Base-by-base conservation (phyloP, 768 basidiomycete species). In the Pisolithus sp. region DNA sequence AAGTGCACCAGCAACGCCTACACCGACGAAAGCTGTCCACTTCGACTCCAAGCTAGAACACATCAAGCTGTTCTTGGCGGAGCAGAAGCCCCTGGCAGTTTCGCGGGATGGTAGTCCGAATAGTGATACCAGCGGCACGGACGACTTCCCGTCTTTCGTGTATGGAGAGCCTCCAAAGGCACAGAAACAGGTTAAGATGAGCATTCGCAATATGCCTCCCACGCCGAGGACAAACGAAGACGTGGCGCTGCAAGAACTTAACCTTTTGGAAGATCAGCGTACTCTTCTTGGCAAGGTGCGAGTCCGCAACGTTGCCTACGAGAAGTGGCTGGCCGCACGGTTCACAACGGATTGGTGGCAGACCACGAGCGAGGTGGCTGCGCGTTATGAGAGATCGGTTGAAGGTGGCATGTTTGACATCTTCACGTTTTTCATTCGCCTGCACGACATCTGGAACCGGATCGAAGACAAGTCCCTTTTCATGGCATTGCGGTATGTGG, bases 281-380 rank as follows among this genome's bases (percentile, higher is more conserved):
- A 75, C 73, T 50, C 76, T 97, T 48, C 67, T 76, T n/a, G 95
- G 95, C 23, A 74, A 73, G 38, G 78, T 92, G 41, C 80, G 83
- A 44, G 89, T 95, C 52, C 78, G 83, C 60, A 97, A 98, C 65
- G 64, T 97, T 46, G 82, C 91, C 7, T 98, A 83, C 70, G 76
- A 86, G 60, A 98, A 97, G 71, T 80, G 81, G 75, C 77, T 98
- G 48, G 86, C 83, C 7, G 81, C 93, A 23, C 82, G 95, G 26
- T 98, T 96, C 68, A 97, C 95, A 1, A 79, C 94, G 59, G 95
- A 98, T 65, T 77, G 75, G 58, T 98, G 95, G 95, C 91, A 93
- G 68, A 99, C 95, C 44, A 94, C 91, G 53, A 89, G 86, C 67
- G 95, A 98, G 68, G 89, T 96, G 52, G 80, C 84, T 0, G 94